These are phyloP conservation scores for Strigomonas culicis DNA, from an alignment of 208 protist genomes.

Conservation along the genomic window DNA sequence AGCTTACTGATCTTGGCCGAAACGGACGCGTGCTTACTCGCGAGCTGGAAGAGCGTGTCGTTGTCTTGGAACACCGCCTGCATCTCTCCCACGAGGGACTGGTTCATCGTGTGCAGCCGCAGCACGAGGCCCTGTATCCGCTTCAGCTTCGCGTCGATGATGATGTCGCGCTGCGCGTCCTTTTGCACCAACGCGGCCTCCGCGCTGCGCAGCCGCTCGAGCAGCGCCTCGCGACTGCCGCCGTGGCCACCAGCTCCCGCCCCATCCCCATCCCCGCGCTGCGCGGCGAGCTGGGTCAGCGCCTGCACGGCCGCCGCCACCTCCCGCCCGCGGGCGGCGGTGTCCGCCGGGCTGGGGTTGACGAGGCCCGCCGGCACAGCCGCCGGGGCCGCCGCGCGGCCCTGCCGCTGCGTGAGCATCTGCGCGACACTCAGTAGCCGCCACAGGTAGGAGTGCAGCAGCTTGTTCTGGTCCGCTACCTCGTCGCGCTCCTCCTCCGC, in stretches of 20 bases:
- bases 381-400: neutral
- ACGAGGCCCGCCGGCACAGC: neutral
- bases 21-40: conserved; percentile 44
- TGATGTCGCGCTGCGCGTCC: conserved; percentile 75
- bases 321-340: conserved; percentile 21
- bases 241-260: neutral
- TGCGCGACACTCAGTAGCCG: conserved; percentile 50
- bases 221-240: conserved; percentile 16
- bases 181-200: conserved; percentile 45
- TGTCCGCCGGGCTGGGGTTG: neutral
- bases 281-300: conserved; percentile 18
- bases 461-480: conserved; percentile 30
- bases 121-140: conserved; percentile 79
- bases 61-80: conserved; percentile 40
- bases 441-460: conserved; percentile 60
- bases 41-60: conserved; percentile 54
- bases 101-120: conserved; percentile 51
- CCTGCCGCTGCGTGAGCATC: conserved; percentile 21
- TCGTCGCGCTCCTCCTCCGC: conserved; percentile 63
- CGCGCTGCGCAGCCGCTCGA: conserved; percentile 33
- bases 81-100: conserved; percentile 46
- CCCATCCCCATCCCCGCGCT: neutral
- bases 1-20: conserved; percentile 41
- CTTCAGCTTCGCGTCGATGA: conserved; percentile 84
- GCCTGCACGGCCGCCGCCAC: conserved; percentile 29